Evolutionary conservation across 805 yeast species (phyloP).

Genomic region (Debaryomyces hansenii): DNA sequence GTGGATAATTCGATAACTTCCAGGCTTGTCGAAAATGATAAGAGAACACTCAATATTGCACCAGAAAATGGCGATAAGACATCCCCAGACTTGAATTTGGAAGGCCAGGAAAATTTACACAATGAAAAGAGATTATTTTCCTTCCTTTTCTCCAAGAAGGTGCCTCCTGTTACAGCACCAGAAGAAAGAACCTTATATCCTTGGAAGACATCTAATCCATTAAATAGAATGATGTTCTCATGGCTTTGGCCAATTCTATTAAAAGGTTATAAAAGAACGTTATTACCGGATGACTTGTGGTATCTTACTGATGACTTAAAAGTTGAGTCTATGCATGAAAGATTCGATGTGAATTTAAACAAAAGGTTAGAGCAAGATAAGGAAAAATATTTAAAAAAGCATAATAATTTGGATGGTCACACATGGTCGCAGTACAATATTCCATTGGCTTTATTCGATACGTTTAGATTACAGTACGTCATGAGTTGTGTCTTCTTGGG

Average conservation of each 20-base stretch:
- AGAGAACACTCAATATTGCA: not conserved
- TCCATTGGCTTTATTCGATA: slow-evolving; percentile 46
- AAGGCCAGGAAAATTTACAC: slow-evolving; percentile 29
- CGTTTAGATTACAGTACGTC: slow-evolving; percentile 48
- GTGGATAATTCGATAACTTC: not conserved
- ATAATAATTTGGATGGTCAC: slow-evolving; percentile 24
- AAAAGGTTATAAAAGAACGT: slow-evolving; percentile 42
- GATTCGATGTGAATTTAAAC: slow-evolving; percentile 25
- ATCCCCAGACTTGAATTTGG: slow-evolving; percentile 5
- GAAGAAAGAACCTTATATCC: slow-evolving; percentile 55
- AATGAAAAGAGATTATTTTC: slow-evolving; percentile 54
- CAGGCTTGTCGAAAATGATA: not conserved
- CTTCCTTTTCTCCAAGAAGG: slow-evolving; percentile 46
- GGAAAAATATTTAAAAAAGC: slow-evolving; percentile 16
- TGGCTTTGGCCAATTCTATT: slow-evolving; percentile 41
- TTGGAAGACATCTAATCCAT: slow-evolving; percentile 35
- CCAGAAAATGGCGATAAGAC: not conserved
- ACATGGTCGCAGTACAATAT: slow-evolving; percentile 42
- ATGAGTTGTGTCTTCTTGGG: slow-evolving; percentile 42
- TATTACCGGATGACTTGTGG: slow-evolving; percentile 39
- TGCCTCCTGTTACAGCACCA: slow-evolving; percentile 50
- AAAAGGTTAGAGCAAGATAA: slow-evolving; percentile 18
- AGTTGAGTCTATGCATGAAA: slow-evolving; percentile 34
- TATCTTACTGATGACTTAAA: slow-evolving; percentile 33
- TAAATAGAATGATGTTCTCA: slow-evolving; percentile 40